phyloP scores from a whole-genome alignment of 306 rosid genomes.

The Erythrophleum fordii region DNA sequence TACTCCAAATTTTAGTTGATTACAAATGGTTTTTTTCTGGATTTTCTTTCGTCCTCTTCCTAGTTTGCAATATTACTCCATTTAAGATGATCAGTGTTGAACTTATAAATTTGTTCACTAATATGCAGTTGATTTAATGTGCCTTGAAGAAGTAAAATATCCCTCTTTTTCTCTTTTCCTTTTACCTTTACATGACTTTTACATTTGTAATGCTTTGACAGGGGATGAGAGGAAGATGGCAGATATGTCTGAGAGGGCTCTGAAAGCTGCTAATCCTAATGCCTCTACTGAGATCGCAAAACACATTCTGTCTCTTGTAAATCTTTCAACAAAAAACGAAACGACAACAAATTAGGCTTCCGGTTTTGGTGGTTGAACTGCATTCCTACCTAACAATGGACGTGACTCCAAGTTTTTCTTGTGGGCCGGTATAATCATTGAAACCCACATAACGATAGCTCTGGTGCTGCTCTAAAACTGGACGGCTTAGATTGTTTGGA shows the following conservation, averaged over 20 bases:
- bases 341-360: constrained; percentile 15
- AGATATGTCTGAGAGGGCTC: constrained; percentile 79
- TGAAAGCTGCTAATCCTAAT: constrained; percentile 63
- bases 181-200: constrained; percentile 15
- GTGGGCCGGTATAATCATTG: constrained; percentile 1
- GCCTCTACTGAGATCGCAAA: constrained; percentile 68
- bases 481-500: constrained; percentile 2
- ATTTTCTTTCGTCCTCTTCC: neutral
- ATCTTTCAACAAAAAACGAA: constrained; percentile 41
- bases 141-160: constrained; percentile 2
- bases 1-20: neutral
- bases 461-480: neutral
- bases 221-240: constrained; percentile 70
- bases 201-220: constrained; percentile 20
- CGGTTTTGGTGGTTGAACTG: constrained; percentile 10
- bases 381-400: neutral
- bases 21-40: neutral
- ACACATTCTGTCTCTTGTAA: constrained; percentile 60
- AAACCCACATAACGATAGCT: neutral
- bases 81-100: neutral
- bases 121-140: neutral
- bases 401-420: neutral
- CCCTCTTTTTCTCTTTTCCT: neutral
- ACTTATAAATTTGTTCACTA: neutral
- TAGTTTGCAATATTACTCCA: neutral